Evolutionary conservation across 148 eudicot genomes (phyloP).

Genomic region (Vaccinium macrocarpon): DNA sequence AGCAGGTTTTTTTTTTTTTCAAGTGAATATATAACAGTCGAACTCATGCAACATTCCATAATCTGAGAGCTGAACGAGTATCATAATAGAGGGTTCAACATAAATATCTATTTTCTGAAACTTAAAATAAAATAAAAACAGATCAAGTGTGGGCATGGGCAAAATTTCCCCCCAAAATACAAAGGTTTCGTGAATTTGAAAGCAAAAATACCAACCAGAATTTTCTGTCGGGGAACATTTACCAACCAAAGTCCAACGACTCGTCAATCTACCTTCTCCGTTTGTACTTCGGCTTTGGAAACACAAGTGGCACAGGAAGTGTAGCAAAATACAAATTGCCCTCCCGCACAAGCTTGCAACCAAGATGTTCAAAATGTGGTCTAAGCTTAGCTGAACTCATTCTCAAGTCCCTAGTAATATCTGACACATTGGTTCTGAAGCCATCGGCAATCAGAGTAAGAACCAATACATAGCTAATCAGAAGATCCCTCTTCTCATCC

Average conservation of each 20-base stretch:
- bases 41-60: background rate
- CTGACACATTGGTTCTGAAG: constrained; percentile 54
- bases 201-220: background rate
- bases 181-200: background rate
- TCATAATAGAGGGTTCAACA: too few species aligned
- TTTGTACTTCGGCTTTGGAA: constrained; percentile 38
- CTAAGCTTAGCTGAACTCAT: constrained; percentile 40
- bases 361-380: constrained; percentile 50
- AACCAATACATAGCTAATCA: constrained; percentile 70
- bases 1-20: too few species aligned
- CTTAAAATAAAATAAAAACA: background rate
- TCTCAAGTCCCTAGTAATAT: constrained; percentile 77
- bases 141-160: background rate
- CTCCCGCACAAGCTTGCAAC: constrained; percentile 58
- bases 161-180: background rate
- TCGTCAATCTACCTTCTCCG: constrained; percentile 37
- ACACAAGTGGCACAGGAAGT: constrained; percentile 68
- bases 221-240: background rate
- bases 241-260: background rate
- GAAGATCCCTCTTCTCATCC: constrained; percentile 57
- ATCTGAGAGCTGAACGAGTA: background rate
- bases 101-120: background rate
- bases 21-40: too few species aligned
- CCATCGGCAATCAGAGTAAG: constrained; percentile 68
- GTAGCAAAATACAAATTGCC: constrained; percentile 36